phyloP scores from a whole-genome alignment of 441 rosid genomes.

The Gossypium aridum region DNA sequence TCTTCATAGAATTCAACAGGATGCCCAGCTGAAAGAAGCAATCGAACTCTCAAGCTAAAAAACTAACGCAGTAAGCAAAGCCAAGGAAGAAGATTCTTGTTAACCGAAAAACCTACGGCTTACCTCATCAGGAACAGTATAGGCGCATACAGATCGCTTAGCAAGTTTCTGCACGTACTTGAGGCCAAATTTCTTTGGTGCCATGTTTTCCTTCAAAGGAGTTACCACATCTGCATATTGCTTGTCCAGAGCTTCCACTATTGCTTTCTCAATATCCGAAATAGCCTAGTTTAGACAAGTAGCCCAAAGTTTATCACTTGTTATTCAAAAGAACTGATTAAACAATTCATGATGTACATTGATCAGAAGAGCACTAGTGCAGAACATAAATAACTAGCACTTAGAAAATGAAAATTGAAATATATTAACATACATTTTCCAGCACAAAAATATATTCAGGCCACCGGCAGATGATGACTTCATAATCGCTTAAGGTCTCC shows the following conservation, averaged over 20 bases:
- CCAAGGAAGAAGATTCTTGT: background rate
- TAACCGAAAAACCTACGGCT: conserved; percentile 9
- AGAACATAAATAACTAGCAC: background rate
- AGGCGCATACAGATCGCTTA: conserved; percentile 71
- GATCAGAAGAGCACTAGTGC: background rate
- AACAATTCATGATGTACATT: background rate
- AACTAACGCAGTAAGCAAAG: conserved; percentile 13
- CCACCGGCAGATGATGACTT: conserved; percentile 93
- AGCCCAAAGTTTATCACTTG: background rate
- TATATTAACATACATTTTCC: conserved; percentile 62
- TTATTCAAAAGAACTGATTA: background rate
- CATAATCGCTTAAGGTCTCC: conserved; percentile 75
- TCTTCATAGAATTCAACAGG: conserved; percentile 61
- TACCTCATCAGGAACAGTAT: conserved; percentile 88
- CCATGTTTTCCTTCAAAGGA: conserved; percentile 84
- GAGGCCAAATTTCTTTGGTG: conserved; percentile 86
- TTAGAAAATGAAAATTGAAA: conserved; percentile 4
- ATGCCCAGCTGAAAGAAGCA: conserved; percentile 46
- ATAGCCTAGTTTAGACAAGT: conserved; percentile 47
- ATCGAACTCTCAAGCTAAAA: conserved; percentile 16
- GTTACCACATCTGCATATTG: conserved; percentile 88
- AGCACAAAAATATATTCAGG: conserved; percentile 89
- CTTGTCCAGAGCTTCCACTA: conserved; percentile 90
- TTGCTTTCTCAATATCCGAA: conserved; percentile 92
- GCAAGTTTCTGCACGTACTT: conserved; percentile 90